Base-by-base conservation (phyloP, 1,139 yeast genomes). In the Candida mesenterica region DNA sequence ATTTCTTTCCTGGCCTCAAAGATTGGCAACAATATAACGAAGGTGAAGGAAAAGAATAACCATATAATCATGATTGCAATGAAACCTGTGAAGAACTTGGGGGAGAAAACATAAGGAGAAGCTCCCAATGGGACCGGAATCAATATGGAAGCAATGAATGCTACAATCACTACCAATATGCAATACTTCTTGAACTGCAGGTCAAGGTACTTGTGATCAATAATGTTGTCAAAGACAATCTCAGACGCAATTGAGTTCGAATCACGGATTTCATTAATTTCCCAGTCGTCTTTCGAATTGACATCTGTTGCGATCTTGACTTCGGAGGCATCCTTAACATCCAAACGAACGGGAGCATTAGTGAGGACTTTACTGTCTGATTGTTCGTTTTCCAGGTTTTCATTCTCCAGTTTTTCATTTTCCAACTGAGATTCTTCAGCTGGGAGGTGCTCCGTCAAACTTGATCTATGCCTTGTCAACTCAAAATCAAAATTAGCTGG, bases 401-500 rank as follows among this genome's bases (percentile, higher is more conserved):
- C n/a, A n/a, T n/a, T n/a, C n/a, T n/a, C n/a, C n/a, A n/a, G n/a
- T n/a, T n/a, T n/a, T n/a, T n/a, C n/a, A n/a, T n/a, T n/a, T n/a
- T n/a, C n/a, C n/a, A n/a, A n/a, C n/a, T n/a, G n/a, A n/a, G n/a
- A n/a, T n/a, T n/a, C n/a, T n/a, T n/a, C n/a, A n/a, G n/a, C n/a
- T n/a, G n/a, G n/a, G n/a, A n/a, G n/a, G n/a, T n/a, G n/a, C n/a
- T 55, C 53, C 4, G 41, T 38, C 33, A 63, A 47, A 31, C 60
- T 51, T 2, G 67, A 60, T 38, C 55, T 52, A 39, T 62, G 61
- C 45, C 69, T 52, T 1, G 69, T 65, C 15, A 16, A 20, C 18
- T 39, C 44, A 25, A 59, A 66, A 38, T 64, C 65, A 44, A 64
- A 66, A 36, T 62, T 52, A 12, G 62, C 67, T 9, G 72, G 72